A percentile compares a stretch with the other conserved stretches of the same genome.
These are phyloP conservation scores for Rhinocladiella similis DNA, from an alignment of 2,329 filamentous ascomycete genomes.

Conservation along the genomic window DNA sequence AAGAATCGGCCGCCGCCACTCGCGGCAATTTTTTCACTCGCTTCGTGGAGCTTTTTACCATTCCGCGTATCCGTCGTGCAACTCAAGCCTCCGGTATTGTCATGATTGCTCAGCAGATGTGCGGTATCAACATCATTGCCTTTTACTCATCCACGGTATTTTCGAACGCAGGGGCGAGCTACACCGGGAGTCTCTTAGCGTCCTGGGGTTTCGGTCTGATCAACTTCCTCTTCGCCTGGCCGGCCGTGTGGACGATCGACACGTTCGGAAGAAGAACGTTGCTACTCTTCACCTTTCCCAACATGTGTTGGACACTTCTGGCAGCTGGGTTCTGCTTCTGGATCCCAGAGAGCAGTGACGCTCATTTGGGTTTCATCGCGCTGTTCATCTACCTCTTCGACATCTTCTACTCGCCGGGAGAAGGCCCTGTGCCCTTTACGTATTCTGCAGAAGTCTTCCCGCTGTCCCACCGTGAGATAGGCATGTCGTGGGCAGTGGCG, in stretches of 20 bases:
- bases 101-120: constrained; percentile 78
- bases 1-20: constrained; percentile 34
- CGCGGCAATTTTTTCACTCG: constrained; percentile 61
- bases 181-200: constrained; percentile 59
- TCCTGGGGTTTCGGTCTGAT: constrained; percentile 66
- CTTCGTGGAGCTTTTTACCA: constrained; percentile 55
- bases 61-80: constrained; percentile 56
- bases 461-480: constrained; percentile 58
- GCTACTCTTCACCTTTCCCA: constrained; percentile 63
- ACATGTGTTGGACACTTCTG: constrained; percentile 58
- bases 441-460: constrained; percentile 69
- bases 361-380: constrained; percentile 43
- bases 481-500: constrained; percentile 48
- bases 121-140: constrained; percentile 71
- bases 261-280: constrained; percentile 66
- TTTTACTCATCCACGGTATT: constrained; percentile 69
- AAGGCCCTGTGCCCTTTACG: constrained; percentile 65
- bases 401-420: constrained; percentile 55
- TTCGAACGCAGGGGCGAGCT: constrained; percentile 54
- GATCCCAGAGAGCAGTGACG: constrained; percentile 44
- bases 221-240: constrained; percentile 67
- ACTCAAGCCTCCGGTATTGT: constrained; percentile 75
- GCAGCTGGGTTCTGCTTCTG: constrained; percentile 56
- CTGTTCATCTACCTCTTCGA: constrained; percentile 47
- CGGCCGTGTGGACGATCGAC: constrained; percentile 61